phyloP scores from a whole-genome alignment of 768 basidiomycete species.

The Auriculariales sp. region DNA sequence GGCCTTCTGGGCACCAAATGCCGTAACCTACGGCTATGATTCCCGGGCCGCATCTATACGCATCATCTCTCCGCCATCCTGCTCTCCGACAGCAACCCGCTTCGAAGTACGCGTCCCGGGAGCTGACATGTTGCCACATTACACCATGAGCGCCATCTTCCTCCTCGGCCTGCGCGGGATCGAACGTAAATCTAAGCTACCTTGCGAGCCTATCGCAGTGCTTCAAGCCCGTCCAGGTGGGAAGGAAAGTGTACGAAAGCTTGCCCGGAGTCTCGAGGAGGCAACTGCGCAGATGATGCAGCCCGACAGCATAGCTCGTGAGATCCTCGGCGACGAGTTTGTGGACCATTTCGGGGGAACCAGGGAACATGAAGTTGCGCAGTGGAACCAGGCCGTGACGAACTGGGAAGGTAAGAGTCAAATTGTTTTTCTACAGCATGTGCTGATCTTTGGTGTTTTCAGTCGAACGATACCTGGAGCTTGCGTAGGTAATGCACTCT shows the following conservation, averaged over 20 bases:
- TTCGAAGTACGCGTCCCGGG: slow-evolving; percentile 92
- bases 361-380: slow-evolving; percentile 75
- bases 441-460: slow-evolving; percentile 4
- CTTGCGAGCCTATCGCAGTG: slow-evolving; percentile 54
- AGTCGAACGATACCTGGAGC: slow-evolving; percentile 82
- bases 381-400: slow-evolving; percentile 84
- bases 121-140: slow-evolving; percentile 90
- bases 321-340: slow-evolving; percentile 77
- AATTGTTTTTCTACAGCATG: background rate
- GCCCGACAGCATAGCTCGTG: slow-evolving; percentile 65
- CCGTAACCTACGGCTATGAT: slow-evolving; percentile 91
- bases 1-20: slow-evolving; percentile 86
- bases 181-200: slow-evolving; percentile 51
- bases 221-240: slow-evolving; percentile 30
- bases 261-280: slow-evolving; percentile 64
- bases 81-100: slow-evolving; percentile 66
- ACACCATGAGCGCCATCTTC: slow-evolving; percentile 78
- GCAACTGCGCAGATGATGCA: slow-evolving; percentile 75
- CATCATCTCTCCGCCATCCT: slow-evolving; percentile 83
- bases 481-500: no score
- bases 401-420: slow-evolving; percentile 69
- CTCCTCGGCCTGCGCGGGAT: slow-evolving; percentile 80
- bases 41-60: slow-evolving; percentile 85
- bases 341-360: slow-evolving; percentile 94
- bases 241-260: slow-evolving; percentile 52